Conservation (phyloP, 2,329 filamentous ascomycete species). For the Phyllosticta citrichinensis region DNA sequence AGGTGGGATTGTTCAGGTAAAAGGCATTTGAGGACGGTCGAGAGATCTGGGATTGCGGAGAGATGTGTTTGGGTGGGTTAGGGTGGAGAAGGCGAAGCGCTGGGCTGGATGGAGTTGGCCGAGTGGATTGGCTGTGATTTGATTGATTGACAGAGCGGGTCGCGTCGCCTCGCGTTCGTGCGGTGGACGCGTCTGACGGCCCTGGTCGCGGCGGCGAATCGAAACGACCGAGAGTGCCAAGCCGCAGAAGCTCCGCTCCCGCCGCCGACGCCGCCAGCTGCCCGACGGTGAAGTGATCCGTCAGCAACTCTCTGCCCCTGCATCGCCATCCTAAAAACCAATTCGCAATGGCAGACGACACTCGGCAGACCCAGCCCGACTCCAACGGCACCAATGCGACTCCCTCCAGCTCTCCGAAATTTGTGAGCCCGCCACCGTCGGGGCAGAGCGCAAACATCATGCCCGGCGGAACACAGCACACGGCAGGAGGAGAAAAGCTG, state of each 20-base stretch:
- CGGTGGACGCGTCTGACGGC: neutral
- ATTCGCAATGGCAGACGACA: slow-evolving; percentile 36
- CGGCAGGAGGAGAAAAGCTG: slow-evolving; percentile 43
- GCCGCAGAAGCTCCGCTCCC: neutral
- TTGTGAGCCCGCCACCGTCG: slow-evolving; percentile 9
- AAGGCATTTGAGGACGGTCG: slow-evolving; percentile 20
- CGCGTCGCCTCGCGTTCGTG: slow-evolving; percentile 1
- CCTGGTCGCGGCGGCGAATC: slow-evolving; percentile 3
- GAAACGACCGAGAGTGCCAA: neutral
- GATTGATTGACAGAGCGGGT: neutral
- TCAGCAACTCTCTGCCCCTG: neutral
- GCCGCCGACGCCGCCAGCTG: neutral
- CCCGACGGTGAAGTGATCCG: neutral
- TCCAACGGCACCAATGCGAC: slow-evolving; percentile 1
- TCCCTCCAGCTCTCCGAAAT: slow-evolving; percentile 1
- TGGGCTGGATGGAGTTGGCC: neutral
- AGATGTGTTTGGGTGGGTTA: neutral
- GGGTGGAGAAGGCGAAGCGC: neutral
- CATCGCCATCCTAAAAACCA: slow-evolving; percentile 7
- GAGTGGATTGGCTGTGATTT: neutral
- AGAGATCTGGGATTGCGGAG: neutral
- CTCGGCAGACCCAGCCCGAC: slow-evolving; percentile 20
- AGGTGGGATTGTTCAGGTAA: slow-evolving; percentile 11
- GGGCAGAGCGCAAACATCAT: slow-evolving; percentile 43
- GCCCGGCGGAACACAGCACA: slow-evolving; percentile 48